Base-by-base conservation (phyloP, 2,329 filamentous ascomycete species). In the Ceratocystiopsis sp. region DNA sequence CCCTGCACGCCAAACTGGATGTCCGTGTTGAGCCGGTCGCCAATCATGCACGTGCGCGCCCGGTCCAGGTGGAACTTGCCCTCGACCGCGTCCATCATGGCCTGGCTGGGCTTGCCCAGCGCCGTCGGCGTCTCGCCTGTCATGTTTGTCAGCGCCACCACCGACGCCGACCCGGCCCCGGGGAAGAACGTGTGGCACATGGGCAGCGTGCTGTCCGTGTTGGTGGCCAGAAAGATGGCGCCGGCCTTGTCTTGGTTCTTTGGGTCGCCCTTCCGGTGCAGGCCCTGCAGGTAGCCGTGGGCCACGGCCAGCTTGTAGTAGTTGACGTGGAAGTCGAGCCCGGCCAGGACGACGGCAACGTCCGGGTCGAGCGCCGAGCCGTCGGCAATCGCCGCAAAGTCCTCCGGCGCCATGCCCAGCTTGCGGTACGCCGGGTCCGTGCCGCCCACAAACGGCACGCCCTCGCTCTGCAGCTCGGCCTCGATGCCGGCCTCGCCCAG, bases 21-120 rank as follows among this genome's bases (percentile, higher is more conserved):
- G 61, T 98, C 91, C 0, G 91, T 98, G 59, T 96, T 84, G 49
- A 94, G 66, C 29, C 91, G 72, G 60, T 98, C 91, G 8, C 91
- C 91, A 37, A 98, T 74, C 91, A 98, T 98, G 62, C 91, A 96
- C 1, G 91, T 84, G 52, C 77, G 77, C 47, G 70, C 74, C 35
- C 87, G 74, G 59, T 96, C 79, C 43, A 98, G 80, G 51, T 82
- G 71, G 60, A 96, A 95, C 61, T 93, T 94, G 46, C 89, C 89
- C 66, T 96, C 89, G 45, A 98, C 82, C 3, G 91, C 86, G 59
- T 96, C 89, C 89, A 98, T 94, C 91, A 98, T 98, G 4, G 89
- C 89, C 65, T 94, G 86, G 58, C 85, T 94, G 3, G 91, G 91
- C 65, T 98, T 98, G 1, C 91, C 91, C 36, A 96, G 65, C 3